Evolutionary conservation across 2,329 filamentous ascomycete genomes (phyloP), one percentile per base, ranked within the genome.

Genomic region (Ophiosphaerella korrae): DNA sequence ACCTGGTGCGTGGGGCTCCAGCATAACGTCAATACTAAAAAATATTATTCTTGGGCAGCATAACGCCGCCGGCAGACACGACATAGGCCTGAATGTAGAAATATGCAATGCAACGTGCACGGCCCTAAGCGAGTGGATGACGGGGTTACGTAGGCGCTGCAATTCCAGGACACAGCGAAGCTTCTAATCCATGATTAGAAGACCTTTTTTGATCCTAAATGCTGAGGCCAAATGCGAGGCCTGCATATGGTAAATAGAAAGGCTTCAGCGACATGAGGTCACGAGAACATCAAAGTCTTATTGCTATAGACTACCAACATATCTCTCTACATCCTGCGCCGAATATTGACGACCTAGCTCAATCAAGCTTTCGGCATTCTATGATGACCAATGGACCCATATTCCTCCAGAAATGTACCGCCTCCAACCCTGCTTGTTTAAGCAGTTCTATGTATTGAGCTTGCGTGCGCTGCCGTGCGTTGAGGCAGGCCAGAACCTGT

Each of bases 311-410:
- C 11, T 5, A n/a, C 11, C 16, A 35, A 35, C 5, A 35, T n/a
- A 12, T 35, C 13, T n/a, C 33, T n/a, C 16, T 12, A 16, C 12
- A 35, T 12, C 33, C 33, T 35, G 33, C 33, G 33, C 33, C 33
- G 11, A 35, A 35, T 35, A 16, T 35, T 12, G 33, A 12, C 11
- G 16, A 14, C 37, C 9, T 9, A 16, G 6, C 37, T 39, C 18
- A 39, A 4, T 16, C 14, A 77, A 0, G 66, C 67, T 23, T 65
- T 79, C 36, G 62, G 77, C 26, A 42, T 33, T 42, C 40, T 42
- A 42, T 42, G 23, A 42, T 42, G 23, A 33, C 40, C 40, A 42
- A 42, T 12, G 40, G 40, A 13, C 40, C 40, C 40, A 42, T 42
- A 14, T 42, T 42, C 29, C 40, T 42, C 40, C 40, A 42, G 23